A percentile compares a stretch with the other conserved stretches of the same genome.
These are phyloP conservation scores for Sclerotiophoma versabilis DNA, from an alignment of 2,329 filamentous ascomycete species.

Conservation along the genomic window DNA sequence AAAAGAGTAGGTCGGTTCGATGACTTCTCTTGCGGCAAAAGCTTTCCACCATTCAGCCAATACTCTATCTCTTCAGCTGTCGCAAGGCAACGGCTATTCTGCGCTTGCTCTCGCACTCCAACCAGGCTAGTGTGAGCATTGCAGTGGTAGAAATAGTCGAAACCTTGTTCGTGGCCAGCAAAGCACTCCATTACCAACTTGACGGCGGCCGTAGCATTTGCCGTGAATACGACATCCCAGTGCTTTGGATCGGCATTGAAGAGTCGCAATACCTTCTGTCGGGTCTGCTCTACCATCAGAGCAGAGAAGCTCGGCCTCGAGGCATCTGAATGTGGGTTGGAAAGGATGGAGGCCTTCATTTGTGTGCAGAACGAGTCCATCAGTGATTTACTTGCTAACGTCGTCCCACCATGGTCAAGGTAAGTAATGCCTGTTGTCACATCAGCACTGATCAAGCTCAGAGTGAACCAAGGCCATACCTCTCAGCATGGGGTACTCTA, in stretches of 20 bases:
- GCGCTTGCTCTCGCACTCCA: constrained; percentile 75
- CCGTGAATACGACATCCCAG: constrained; percentile 90
- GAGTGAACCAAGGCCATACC: constrained; percentile 11
- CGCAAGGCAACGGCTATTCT: constrained; percentile 68
- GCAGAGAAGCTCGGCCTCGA: constrained; percentile 66
- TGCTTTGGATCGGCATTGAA: constrained; percentile 80
- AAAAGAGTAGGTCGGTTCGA: constrained; percentile 57
- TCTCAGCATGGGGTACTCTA: constrained; percentile 38
- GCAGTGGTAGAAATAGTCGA: constrained; percentile 81
- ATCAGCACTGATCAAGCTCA: background rate
- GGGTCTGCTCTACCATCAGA: constrained; percentile 61
- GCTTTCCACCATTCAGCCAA: constrained; percentile 61
- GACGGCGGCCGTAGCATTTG: constrained; percentile 88
- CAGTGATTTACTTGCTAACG: constrained; percentile 60
- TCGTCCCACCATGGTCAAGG: constrained; percentile 64
- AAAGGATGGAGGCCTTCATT: constrained; percentile 66
- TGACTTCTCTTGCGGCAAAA: constrained; percentile 18
- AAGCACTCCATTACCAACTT: constrained; percentile 85
- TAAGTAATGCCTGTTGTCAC: constrained; percentile 51
- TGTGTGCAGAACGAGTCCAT: constrained; percentile 63
- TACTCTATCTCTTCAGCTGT: constrained; percentile 67
- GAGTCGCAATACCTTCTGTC: constrained; percentile 64
- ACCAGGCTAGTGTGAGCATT: constrained; percentile 87
- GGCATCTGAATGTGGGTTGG: constrained; percentile 71
- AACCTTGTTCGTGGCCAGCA: constrained; percentile 68